Conservation (phyloP, 2,329 filamentous ascomycete genomes). For the Myriosclerotinia scirpicola region DNA sequence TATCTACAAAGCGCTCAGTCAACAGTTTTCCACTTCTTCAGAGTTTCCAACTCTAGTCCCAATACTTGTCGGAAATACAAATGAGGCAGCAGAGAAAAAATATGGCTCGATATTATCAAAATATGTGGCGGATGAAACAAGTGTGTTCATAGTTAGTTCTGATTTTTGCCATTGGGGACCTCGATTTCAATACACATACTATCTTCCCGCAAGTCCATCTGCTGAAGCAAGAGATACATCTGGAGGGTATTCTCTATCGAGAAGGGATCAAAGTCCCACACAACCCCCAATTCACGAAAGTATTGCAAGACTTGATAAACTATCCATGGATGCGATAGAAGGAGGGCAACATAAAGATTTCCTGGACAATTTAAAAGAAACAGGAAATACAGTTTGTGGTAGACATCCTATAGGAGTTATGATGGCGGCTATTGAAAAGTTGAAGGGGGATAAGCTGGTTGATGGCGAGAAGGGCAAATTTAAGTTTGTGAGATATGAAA, state of each 20-base stretch:
- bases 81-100: conserved; percentile 60
- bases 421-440: conserved; percentile 80
- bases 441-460: conserved; percentile 44
- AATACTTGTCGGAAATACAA: conserved; percentile 79
- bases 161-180: conserved; percentile 97
- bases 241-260: conserved; percentile 38
- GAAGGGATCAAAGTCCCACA: conserved; percentile 40
- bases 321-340: conserved; percentile 82
- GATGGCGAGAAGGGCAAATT: conserved; percentile 46
- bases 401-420: conserved; percentile 90
- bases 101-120: conserved; percentile 72
- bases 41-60: conserved; percentile 75
- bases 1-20: conserved; percentile 72
- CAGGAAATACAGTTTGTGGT: conserved; percentile 90
- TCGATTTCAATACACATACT: conserved; percentile 81
- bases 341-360: conserved; percentile 72
- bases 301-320: conserved; percentile 75
- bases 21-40: conserved; percentile 48
- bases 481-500: conserved; percentile 80
- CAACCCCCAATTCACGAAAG: conserved; percentile 73
- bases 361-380: conserved; percentile 64
- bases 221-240: conserved; percentile 27
- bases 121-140: conserved; percentile 72
- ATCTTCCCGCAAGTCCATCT: conserved; percentile 59
- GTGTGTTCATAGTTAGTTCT: conserved; percentile 84